A percentile compares a stretch with the other conserved stretches of the same genome.
These are phyloP conservation scores for Dryadomyces sulphureus DNA, from an alignment of 2,329 filamentous ascomycete species.

Conservation along the genomic window DNA sequence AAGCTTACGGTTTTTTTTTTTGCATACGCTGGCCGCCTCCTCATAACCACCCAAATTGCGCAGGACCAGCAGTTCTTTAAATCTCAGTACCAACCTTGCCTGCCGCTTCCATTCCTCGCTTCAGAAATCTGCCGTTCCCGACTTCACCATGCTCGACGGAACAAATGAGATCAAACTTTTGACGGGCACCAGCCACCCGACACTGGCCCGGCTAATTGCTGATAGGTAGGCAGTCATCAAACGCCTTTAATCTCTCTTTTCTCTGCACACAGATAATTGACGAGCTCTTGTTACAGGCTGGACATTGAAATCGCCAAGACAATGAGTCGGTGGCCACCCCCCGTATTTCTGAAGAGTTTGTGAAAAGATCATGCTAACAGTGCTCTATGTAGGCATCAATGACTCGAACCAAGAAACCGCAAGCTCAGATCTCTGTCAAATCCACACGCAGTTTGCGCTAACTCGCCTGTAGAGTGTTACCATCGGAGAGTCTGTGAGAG, in stretches of 20 bases:
- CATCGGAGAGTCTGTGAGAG: constrained; percentile 87
- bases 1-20: no score
- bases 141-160: constrained; percentile 6
- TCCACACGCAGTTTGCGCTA: neutral
- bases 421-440: no score
- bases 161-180: constrained; percentile 26
- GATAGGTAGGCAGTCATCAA: constrained; percentile 17
- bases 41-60: no score
- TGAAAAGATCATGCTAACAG: neutral
- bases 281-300: constrained; percentile 6
- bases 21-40: no score
- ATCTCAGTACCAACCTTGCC: no score
- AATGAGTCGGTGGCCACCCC: no score
- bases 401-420: constrained; percentile 73
- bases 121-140: no score
- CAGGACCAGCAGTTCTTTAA: no score
- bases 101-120: no score
- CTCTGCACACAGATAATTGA: neutral
- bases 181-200: constrained; percentile 24
- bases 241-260: neutral
- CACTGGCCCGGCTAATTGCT: constrained; percentile 21
- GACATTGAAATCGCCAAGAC: constrained; percentile 13
- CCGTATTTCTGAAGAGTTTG: neutral
- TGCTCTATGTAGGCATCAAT: constrained; percentile 33
- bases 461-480: constrained; percentile 47